A percentile compares a stretch with the other conserved stretches of the same genome.
Conservation (phyloP, 2,329 filamentous ascomycete genomes). For the Aureobasidium lini region DNA sequence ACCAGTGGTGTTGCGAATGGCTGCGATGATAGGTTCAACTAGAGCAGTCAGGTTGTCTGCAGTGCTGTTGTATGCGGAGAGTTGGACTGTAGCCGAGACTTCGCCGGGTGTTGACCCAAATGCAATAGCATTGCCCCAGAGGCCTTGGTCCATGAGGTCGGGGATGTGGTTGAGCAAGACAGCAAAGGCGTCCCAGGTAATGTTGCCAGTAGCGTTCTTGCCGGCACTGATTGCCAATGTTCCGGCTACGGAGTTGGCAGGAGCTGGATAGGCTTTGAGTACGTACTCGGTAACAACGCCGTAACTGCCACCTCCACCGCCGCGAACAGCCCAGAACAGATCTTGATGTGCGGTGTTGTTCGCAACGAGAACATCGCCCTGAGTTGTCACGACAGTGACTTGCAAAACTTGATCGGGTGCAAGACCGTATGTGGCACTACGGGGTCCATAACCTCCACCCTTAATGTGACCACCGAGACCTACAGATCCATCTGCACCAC, state of each 20-base stretch:
- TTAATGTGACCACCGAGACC: conserved; percentile 15
- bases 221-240: background rate
- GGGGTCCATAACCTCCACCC: conserved; percentile 17
- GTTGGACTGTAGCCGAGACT: background rate
- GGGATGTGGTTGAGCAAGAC: background rate
- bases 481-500: background rate
- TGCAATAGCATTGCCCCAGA: background rate
- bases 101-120: background rate
- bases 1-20: background rate
- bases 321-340: conserved; percentile 20
- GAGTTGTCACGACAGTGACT: conserved; percentile 16
- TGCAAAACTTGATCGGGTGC: conserved; percentile 18
- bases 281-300: conserved; percentile 16
- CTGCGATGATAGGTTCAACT: background rate
- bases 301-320: conserved; percentile 16
- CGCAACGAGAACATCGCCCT: conserved; percentile 14
- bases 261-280: conserved; percentile 16
- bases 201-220: conserved; percentile 1
- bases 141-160: background rate
- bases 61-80: background rate
- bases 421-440: conserved; percentile 15
- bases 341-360: conserved; percentile 16
- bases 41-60: background rate
- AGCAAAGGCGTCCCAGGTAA: background rate
- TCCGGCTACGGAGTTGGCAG: background rate